Base-by-base conservation (phyloP, 345 rosid genomes). In the Chamaenerion angustifolium region DNA sequence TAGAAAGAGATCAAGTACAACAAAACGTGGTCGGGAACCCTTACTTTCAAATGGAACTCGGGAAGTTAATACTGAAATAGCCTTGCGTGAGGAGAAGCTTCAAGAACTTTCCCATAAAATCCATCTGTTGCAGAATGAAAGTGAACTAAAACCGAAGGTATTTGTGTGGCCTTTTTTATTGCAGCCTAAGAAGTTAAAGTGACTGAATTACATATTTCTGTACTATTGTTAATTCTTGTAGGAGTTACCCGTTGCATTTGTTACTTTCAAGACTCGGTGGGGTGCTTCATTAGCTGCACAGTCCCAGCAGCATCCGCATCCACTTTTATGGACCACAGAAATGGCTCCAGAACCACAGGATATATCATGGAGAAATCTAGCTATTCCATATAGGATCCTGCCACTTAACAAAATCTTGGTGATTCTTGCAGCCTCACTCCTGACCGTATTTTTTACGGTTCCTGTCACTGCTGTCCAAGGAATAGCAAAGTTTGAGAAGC, bases 401-500 rank as follows among this genome's bases (percentile, higher is more conserved):
- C 86, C 77, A 6, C 68, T 86, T 55, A 51, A 71, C 76, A 83
- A 78, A 64, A 68, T 76, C 10, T 82, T 78, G 49, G 94, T 78
- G 51, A 46, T 86, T 46, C 71, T 83, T 70, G 85, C 74, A 51
- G 86, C 94, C 18, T 66, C 89, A 17, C 70, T 87, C 56, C 88
- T 81, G 40, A 82, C 92, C 15, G 50, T 83, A 54, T 90, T 90
- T 80, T 83, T 90, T 65, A 85, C 94, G 53, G 75, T 82, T 68
- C 94, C 88, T 6, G 96, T 83, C 51, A 75, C 96, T 47, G 93
- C 95, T 50, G 96, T 90, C 60, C 98, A 86, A 66, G 96, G 98
- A 65, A 83, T 90, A 14, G 96, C 89, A 46, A 81, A 71, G 56
- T 75, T 71, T 54, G 96, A 90, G 73, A 90, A 83, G 61, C 72